Base-by-base conservation (phyloP, 2,329 filamentous ascomycete genomes). In the Plectosphaerella plurivora region DNA sequence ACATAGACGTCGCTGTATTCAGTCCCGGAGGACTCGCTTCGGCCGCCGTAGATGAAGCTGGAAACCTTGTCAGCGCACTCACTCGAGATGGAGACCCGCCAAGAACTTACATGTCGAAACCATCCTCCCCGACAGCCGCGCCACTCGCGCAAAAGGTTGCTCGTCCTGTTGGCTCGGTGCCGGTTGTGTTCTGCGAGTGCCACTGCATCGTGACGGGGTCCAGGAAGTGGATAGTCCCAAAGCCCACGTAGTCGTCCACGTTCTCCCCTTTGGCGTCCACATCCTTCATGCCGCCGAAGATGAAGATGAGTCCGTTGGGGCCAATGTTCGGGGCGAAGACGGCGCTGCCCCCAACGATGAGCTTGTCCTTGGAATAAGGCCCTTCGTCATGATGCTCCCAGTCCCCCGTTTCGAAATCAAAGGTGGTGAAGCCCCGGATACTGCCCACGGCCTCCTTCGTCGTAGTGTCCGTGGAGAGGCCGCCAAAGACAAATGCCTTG, bases 41-140 rank as follows among this genome's bases (percentile, higher is more conserved):
- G 14, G 35, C 51, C 51, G 42, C 51, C 51, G 44, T 42, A 53
- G 47, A 53, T n/a, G 35, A 53, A 53, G 22, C 50, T 51, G 22
- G 36, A 6, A 39, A 28, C 20, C 6, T n/a, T 16, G 47, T 49
- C 47, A 47, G 45, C 25, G 10, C 6, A 15, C 12, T 5, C 33
- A 4, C 25, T 7, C 15, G 14, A 33, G 15, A 5, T 28, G 22
- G 5, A 20, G 28, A 25, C n/a, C n/a, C n/a, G 48, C 16, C 22
- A 5, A 28, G 41, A 36, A 7, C 44, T 41, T 28, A 51, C 50
- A 53, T 50, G 24, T 53, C 51, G 44, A 47, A 47, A 6, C 47
- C 47, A 35, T 22, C 48, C 12, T 16, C 12, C 16, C 15, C 22
- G 35, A 35, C 45, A 22, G 25, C 15, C 5, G 37, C 51, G 33